Evolutionary conservation across 495 filamentous ascomycete species (phyloP).

Genomic region (Podospora pseudocomata): DNA sequence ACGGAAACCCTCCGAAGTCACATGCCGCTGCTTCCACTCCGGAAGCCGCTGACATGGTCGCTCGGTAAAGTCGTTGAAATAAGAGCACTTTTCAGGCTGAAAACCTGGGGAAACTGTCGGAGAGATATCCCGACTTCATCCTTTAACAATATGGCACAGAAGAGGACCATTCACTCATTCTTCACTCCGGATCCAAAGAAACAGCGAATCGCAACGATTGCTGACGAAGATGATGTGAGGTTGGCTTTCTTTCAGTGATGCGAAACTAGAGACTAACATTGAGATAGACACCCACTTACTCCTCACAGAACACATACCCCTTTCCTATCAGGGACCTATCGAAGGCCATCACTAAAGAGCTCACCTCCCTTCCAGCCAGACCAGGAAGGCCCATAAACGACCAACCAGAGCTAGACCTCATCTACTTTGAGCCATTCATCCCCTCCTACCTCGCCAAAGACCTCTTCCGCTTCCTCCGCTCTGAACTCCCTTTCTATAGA

Average conservation of each 20-base stretch:
- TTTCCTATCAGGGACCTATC: slow-evolving; percentile 58
- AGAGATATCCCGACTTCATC: background rate
- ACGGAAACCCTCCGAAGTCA: background rate
- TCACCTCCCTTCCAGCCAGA: slow-evolving; percentile 34
- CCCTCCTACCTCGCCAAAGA: slow-evolving; percentile 46
- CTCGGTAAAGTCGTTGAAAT: background rate
- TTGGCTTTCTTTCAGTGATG: background rate
- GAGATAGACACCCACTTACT: slow-evolving; percentile 15
- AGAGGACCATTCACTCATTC: slow-evolving; percentile 51
- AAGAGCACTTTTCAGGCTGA: background rate
- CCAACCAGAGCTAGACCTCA: slow-evolving; percentile 60
- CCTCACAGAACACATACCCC: slow-evolving; percentile 58
- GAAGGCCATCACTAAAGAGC: slow-evolving; percentile 22
- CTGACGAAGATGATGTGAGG: slow-evolving; percentile 7
- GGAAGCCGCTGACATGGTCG: background rate
- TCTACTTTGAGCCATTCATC: slow-evolving; percentile 67
- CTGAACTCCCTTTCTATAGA: slow-evolving; percentile 65
- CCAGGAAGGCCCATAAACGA: slow-evolving; percentile 50
- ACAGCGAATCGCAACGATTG: background rate
- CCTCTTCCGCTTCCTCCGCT: slow-evolving; percentile 62
- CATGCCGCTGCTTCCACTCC: background rate
- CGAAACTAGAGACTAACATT: background rate
- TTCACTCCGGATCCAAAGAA: slow-evolving; percentile 44
- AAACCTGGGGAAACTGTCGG: background rate
- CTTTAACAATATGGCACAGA: slow-evolving; percentile 32